Conservation (phyloP, 208 protist genomes). For the Trypanosoma cruzi region DNA sequence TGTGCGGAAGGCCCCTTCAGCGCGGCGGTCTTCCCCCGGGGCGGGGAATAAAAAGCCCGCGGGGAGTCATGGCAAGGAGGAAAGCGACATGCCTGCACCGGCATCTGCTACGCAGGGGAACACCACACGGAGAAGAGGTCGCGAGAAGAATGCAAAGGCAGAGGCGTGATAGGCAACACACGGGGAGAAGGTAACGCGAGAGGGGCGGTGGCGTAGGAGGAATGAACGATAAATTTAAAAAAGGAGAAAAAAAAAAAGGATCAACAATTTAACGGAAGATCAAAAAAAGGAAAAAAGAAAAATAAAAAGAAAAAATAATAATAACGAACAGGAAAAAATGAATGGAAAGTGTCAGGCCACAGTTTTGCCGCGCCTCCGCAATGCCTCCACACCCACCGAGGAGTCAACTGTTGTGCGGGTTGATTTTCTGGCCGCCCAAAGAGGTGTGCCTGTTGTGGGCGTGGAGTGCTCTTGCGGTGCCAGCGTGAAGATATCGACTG, state of each 20-base stretch:
- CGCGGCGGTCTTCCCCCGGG: background rate
- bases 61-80: background rate
- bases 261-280: too few relatives aligned
- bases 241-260: background rate
- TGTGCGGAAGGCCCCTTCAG: background rate
- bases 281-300: background rate
- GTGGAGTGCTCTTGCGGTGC: background rate
- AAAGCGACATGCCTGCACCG: background rate
- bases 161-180: background rate
- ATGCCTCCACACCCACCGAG: too few relatives aligned
- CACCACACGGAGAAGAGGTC: too few relatives aligned
- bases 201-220: background rate
- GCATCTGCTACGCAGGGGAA: background rate
- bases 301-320: background rate
- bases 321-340: background rate
- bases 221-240: background rate
- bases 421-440: background rate
- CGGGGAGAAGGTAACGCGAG: too few relatives aligned
- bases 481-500: background rate
- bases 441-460: background rate
- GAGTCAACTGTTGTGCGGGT: slow-evolving; percentile 12
- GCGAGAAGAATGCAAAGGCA: background rate
- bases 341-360: background rate
- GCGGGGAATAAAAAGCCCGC: background rate
- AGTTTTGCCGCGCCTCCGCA: background rate